Conservation (phyloP, 2,329 filamentous ascomycete genomes). For the Penicillium paneum region DNA sequence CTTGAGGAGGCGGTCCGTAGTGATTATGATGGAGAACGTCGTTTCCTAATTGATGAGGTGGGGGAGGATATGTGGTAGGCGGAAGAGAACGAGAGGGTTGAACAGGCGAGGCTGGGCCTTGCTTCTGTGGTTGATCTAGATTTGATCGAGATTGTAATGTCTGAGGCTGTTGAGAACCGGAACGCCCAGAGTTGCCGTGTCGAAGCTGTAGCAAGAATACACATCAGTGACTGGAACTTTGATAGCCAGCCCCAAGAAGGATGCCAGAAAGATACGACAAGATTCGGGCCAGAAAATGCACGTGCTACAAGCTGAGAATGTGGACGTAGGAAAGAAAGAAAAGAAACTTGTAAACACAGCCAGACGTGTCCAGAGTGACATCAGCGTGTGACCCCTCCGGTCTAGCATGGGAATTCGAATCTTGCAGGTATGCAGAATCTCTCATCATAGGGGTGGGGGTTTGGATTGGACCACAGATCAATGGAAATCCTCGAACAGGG, state of each 20-base stretch:
- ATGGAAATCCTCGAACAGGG: conserved; percentile 20
- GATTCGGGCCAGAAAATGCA: conserved; percentile 3
- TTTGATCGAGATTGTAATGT: conserved; percentile 31
- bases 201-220: conserved; percentile 29
- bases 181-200: conserved; percentile 30
- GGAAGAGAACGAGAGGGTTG: conserved; percentile 49
- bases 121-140: conserved; percentile 26
- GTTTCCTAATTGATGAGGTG: conserved; percentile 32
- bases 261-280: conserved; percentile 12
- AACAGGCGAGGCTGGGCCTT: conserved; percentile 58
- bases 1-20: conserved; percentile 65
- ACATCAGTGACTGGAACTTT: conserved; percentile 18
- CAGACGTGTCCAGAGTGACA: conserved; percentile 18
- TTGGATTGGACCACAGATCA: conserved; percentile 10
- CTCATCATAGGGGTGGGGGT: background rate
- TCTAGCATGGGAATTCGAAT: conserved; percentile 16
- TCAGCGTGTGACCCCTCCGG: conserved; percentile 4
- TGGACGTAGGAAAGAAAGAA: conserved; percentile 13
- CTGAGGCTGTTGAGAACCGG: conserved; percentile 30
- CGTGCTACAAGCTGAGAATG: conserved; percentile 22
- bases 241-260: conserved; percentile 1
- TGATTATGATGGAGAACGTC: conserved; percentile 51
- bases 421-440: conserved; percentile 7
- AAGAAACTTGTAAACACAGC: conserved; percentile 16
- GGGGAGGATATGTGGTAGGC: conserved; percentile 31